A percentile compares a stretch with the other conserved stretches of the same genome.
phyloP scores from a whole-genome alignment of 108 stramenopile genomes.

The Cyclotella choctawhatcheeana region DNA sequence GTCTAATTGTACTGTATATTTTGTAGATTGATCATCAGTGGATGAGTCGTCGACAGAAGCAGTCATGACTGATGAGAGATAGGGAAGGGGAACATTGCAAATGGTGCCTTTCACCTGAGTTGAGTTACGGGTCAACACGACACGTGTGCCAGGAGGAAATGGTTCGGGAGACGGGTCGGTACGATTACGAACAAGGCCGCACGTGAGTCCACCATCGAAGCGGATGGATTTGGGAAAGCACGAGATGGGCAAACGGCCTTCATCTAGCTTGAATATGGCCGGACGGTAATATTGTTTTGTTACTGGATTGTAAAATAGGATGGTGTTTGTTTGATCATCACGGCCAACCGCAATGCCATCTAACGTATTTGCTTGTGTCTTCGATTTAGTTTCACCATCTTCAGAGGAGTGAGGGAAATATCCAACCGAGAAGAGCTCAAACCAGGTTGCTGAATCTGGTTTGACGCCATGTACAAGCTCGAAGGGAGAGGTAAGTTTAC shows the following conservation, averaged over 20 bases:
- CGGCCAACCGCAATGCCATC: neutral
- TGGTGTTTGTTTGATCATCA: constrained; percentile 12
- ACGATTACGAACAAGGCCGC: constrained; percentile 2
- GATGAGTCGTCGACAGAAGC: neutral
- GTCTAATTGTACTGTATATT: neutral
- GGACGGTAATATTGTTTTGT: constrained; percentile 6
- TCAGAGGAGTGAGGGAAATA: neutral
- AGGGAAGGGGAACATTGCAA: neutral
- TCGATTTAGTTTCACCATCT: neutral
- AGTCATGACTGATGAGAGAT: neutral
- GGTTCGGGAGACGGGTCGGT: constrained; percentile 7
- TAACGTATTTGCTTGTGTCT: constrained; percentile 3
- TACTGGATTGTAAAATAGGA: constrained; percentile 14
- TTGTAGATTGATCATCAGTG: neutral
- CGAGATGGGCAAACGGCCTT: constrained; percentile 2
- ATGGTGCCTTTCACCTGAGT: neutral
- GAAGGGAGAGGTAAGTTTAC: constrained; percentile 14
- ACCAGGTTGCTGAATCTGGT: neutral
- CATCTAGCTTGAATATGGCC: constrained; percentile 11
- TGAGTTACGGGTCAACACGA: neutral
- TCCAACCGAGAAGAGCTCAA: constrained; percentile 3
- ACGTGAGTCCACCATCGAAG: constrained; percentile 23
- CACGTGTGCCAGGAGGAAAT: constrained; percentile 7
- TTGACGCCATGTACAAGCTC: constrained; percentile 2
- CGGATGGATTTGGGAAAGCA: constrained; percentile 6